phyloP scores from a whole-genome alignment of 257 asterid species.

The Petrea volubilis region DNA sequence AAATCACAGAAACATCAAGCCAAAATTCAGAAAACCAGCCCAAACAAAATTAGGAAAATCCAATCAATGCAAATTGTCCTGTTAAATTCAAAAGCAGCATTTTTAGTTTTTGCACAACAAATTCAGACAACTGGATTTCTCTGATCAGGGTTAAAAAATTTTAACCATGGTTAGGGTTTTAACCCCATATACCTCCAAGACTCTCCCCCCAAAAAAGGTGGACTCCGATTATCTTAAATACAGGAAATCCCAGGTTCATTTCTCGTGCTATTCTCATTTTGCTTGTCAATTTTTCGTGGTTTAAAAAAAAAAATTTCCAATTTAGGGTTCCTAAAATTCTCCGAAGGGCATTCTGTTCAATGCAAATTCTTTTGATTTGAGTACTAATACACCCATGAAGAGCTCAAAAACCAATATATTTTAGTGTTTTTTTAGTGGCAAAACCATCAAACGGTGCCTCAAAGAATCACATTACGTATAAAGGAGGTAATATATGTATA shows the following conservation, averaged over 20 bases:
- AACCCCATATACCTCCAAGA: constrained; percentile 14
- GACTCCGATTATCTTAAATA: constrained; percentile 28
- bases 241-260: constrained; percentile 16
- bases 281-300: neutral
- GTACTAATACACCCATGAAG: constrained; percentile 19
- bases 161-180: constrained; percentile 43
- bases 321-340: constrained; percentile 10
- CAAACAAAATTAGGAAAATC: constrained; percentile 15
- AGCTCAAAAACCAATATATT: neutral
- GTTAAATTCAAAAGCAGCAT: neutral
- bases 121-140: constrained; percentile 11
- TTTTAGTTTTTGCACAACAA: constrained; percentile 4
- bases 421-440: neutral
- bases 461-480: constrained; percentile 2
- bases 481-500: constrained; percentile 21
- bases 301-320: neutral
- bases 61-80: constrained; percentile 22
- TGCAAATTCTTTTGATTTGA: constrained; percentile 12
- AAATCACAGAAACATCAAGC: neutral
- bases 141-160: constrained; percentile 26
- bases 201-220: constrained; percentile 21
- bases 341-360: constrained; percentile 11
- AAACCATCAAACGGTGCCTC: constrained; percentile 23
- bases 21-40: neutral
- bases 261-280: constrained; percentile 11